Evolutionary conservation across 73 alveolate species (phyloP), one percentile per base, ranked within the genome.

Genomic region (Paraurostyla sp.): DNA sequence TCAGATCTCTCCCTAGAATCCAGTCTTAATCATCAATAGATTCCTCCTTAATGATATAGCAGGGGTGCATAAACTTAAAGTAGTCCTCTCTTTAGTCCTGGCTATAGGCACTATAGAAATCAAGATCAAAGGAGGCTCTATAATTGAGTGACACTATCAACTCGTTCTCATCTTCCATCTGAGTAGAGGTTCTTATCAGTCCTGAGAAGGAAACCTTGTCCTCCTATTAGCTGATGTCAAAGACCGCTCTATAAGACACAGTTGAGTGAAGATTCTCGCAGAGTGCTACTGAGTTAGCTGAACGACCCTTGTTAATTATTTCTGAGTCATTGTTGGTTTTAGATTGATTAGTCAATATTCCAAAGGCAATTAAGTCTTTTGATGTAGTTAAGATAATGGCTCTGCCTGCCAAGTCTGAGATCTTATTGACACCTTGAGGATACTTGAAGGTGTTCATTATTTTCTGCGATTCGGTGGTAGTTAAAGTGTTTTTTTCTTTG

Each of bases 331-430:
- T 78, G 23, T 20, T 40, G 32, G 32, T 6, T 23, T 41, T 54
- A 11, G 89, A 35, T 51, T 78, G 62, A 35, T 78, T 40, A 13
- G 62, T 4, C n/a, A 54, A 36, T 0, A 78, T 54, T 16, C 89
- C 89, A 35, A 32, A 78, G 11, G 80, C 89, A 1, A 54, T n/a
- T 20, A 78, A 36, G 29, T 78, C 78, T n/a, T 54, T 52, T 20
- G 18, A 40, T 38, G 52, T 20, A 43, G 78, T 51, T 4, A 78
- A 35, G 6, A 52, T 52, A 3, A 78, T 25, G 6, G 89, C 89
- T 78, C 89, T 78, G 2, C 89, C 89, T 1, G 89, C 78, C 20
- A 78, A 22, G 22, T 50, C 76, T 15, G 36, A 11, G 7, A 78
- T 3, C 58, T 32, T 40, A 9, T 18, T 32, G 9, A 78, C 18